Base-by-base conservation (phyloP, 805 yeast genomes). In the Nakazawaea ishiwadae region DNA sequence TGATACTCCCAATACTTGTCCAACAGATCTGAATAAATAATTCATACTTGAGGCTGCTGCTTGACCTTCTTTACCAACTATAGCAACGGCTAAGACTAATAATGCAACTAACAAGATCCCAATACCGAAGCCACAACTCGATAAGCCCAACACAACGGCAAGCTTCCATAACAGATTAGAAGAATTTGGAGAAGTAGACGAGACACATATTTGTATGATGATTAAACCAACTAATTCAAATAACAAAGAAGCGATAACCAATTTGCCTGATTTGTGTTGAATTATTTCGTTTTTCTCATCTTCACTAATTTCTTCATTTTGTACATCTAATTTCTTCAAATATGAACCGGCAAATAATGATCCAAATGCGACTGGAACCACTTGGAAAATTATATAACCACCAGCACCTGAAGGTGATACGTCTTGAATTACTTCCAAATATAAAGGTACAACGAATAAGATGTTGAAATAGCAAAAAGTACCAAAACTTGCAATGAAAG, bases 11-110 rank as follows among this genome's bases (percentile, higher is more conserved):
- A 66, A 46, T 10, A 69, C 72, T 35, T 66, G 65, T 15, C 77
- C 78, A 38, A 69, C 55, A 3, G 78, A 71, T 47, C 77, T 60
- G 60, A 73, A 71, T 39, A 72, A 51, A 45, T 72, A 71, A 50
- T 68, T 71, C 58, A 71, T 62, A 32, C 77, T 76, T 1, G 73
- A 70, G 37, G 70, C 68, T 2, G 71, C 58, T 11, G 75, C 76
- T 51, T 71, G 78, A 42, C 66, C 62, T 20, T 68, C 62, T 39
- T 59, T 54, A 5, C 73, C 73, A 23, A 69, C 68, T 15, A 63
- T 59, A 36, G 66, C 71, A 12, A 72, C 72, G 28, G 68, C 71
- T 38, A 71, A 56, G 28, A 69, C 57, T 30, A 64, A 45, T 7
- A 66, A 47, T 16, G 69, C 62, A 16, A 68, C 73, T 28, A 62